These are phyloP conservation scores for Populus hybrid DNA, from an alignment of 441 rosid species.

Conservation along the genomic window DNA sequence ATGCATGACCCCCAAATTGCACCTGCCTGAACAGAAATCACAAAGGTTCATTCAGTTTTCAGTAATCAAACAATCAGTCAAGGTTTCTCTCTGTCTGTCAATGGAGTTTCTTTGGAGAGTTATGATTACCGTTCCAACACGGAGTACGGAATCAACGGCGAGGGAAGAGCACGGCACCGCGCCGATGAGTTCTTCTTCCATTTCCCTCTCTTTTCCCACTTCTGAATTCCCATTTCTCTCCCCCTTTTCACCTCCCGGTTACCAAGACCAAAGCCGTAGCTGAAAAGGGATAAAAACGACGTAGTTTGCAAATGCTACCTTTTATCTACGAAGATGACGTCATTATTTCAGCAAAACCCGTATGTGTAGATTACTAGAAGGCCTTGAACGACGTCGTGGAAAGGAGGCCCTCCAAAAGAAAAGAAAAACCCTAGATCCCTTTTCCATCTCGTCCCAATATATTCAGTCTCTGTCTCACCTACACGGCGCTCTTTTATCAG, in stretches of 20 bases:
- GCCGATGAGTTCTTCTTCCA: constrained; percentile 51
- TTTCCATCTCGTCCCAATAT: not conserved
- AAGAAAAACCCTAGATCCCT: not conserved
- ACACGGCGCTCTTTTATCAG: not conserved
- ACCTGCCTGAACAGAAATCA: constrained; percentile 51
- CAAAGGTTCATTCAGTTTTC: not conserved
- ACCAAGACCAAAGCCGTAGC: not conserved
- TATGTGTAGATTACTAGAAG: not conserved
- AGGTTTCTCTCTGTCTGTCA: not conserved
- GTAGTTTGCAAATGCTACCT: not conserved
- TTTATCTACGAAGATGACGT: not conserved
- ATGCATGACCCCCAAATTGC: constrained; percentile 66
- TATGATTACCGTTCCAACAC: constrained; percentile 55
- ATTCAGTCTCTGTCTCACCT: not conserved
- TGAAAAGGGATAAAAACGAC: not conserved
- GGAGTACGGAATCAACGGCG: constrained; percentile 58
- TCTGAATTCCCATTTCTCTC: not conserved
- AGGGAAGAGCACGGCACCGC: constrained; percentile 77
- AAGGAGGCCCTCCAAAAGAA: not conserved
- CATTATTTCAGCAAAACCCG: not conserved
- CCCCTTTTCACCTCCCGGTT: not conserved
- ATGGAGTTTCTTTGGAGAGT: not conserved
- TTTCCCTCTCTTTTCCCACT: constrained; percentile 27
- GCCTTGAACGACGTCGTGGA: not conserved
- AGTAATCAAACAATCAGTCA: not conserved